Evolutionary conservation across 306 rosid species (phyloP).

Genomic region (Pyrus pyrifolia): DNA sequence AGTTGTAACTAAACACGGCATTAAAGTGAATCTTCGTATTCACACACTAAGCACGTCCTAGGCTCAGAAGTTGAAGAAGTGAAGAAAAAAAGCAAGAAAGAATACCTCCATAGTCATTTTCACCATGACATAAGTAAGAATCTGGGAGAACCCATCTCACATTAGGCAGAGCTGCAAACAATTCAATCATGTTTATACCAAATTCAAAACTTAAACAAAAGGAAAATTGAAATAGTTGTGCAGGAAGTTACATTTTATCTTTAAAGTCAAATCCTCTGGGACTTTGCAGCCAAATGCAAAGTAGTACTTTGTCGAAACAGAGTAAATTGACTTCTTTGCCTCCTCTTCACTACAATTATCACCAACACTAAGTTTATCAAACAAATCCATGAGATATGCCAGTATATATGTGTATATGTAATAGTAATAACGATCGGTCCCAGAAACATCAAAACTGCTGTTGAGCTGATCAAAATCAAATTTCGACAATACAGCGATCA

Average conservation of each 20-base stretch:
- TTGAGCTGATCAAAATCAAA: too few relatives aligned
- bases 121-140: background rate
- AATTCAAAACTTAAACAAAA: background rate
- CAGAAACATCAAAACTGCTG: too few relatives aligned
- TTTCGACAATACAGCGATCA: too few relatives aligned
- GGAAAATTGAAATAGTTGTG: background rate
- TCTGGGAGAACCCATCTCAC: background rate
- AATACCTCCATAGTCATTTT: constrained; percentile 1
- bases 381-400: background rate
- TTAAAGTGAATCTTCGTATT: too few relatives aligned
- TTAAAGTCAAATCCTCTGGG: background rate
- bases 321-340: constrained; percentile 7
- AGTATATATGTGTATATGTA: too few relatives aligned
- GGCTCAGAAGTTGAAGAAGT: too few relatives aligned
- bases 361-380: background rate
- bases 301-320: constrained; percentile 6
- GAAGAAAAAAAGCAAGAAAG: background rate
- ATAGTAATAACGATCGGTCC: too few relatives aligned
- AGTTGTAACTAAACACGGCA: too few relatives aligned
- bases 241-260: background rate
- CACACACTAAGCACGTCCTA: too few relatives aligned
- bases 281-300: constrained; percentile 13
- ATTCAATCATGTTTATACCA: background rate
- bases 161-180: background rate
- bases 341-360: background rate